Percentiles rank a stretch among this genome's conserved stretches.
phyloP scores from a whole-genome alignment of 352 stramenopile species.

The Pythium volutum region DNA sequence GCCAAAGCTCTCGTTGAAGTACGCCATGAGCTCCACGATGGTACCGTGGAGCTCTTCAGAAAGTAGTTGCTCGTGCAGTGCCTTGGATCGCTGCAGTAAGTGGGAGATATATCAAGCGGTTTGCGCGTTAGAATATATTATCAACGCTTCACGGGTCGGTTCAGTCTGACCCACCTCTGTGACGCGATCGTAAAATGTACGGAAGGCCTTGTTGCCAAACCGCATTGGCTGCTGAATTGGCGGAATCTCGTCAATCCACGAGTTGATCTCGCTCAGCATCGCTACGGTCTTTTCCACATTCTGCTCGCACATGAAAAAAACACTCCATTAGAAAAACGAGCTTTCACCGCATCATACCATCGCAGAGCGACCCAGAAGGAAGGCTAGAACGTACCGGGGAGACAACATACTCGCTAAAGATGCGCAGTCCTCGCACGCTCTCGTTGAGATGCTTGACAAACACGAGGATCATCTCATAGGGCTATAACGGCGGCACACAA shows the following conservation, averaged over 20 bases:
- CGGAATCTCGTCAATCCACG: slow-evolving; percentile 91
- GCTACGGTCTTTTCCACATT: slow-evolving; percentile 71
- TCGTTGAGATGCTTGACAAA: slow-evolving; percentile 84
- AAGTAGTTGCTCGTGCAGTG: slow-evolving; percentile 61
- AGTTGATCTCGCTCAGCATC: slow-evolving; percentile 60
- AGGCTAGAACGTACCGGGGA: slow-evolving; percentile 42
- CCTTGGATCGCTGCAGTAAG: slow-evolving; percentile 38
- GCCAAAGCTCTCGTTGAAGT: slow-evolving; percentile 96
- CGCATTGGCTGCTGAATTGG: slow-evolving; percentile 92
- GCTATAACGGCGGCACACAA: slow-evolving; percentile 36
- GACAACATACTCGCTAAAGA: slow-evolving; percentile 62
- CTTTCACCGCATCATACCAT: neutral
- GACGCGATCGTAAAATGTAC: slow-evolving; percentile 85
- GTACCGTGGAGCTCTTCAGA: slow-evolving; percentile 53
- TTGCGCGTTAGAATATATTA: neutral
- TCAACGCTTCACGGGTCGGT: too few relatives aligned
- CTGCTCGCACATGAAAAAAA: slow-evolving; percentile 25
- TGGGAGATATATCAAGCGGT: slow-evolving; percentile 3
- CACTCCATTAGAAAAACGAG: neutral
- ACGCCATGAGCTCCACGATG: slow-evolving; percentile 91
- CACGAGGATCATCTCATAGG: slow-evolving; percentile 77
- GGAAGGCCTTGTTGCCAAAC: slow-evolving; percentile 95
- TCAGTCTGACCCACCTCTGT: slow-evolving; percentile 56
- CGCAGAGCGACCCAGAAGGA: neutral
- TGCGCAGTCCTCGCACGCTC: slow-evolving; percentile 57